Base-by-base conservation (phyloP, 306 rosid genomes). In the Prinsepia uniflora region DNA sequence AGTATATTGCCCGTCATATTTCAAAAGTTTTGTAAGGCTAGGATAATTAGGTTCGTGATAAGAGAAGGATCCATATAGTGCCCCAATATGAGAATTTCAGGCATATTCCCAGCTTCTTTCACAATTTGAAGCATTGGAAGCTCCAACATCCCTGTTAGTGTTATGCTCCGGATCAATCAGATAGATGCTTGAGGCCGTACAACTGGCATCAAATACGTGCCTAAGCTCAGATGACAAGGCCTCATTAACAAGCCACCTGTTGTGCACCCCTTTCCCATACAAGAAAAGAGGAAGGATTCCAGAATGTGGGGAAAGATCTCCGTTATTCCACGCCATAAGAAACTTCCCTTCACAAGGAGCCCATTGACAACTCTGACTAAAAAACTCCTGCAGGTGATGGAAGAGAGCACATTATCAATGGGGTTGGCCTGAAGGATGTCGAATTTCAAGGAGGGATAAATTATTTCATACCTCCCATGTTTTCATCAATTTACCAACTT, bases 221-320 rank as follows among this genome's bases (percentile, higher is more conserved):
- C 99, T 86, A 58, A 87, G 84, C 52, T 83, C 87, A 18, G 95
- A 89, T 72, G 90, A 85, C 67, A 89, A 72, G 67, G 96, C 92
- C 80, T 94, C 96, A 20, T 81, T 92, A 77, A 86, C 74, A 24
- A 94, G 13, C 99, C 99, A 94, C 76, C 76, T 74, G 78, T 89
- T 80, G 81, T 94, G 97, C 50, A 72, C 82, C 69, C 92, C 95
- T 30, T 75, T 94, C 63, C 96, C 91, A 50, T 77, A 91, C 69
- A 89, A 78, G 84, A 94, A 94, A 63, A 97, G 97, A 44, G 99
- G 99, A 83, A 94, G 97, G 75, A 94, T 92, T 80, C 88, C 97
- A 40, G 81, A 46, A 70, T 94, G 88, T 83, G 89, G 78, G 53
- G 99, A 95, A 40, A 65, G 24, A 63, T 91, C 87, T 75, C 75